Base-by-base conservation (phyloP, 73 alveolate genomes). In the Paramecium sexaurelia region DNA sequence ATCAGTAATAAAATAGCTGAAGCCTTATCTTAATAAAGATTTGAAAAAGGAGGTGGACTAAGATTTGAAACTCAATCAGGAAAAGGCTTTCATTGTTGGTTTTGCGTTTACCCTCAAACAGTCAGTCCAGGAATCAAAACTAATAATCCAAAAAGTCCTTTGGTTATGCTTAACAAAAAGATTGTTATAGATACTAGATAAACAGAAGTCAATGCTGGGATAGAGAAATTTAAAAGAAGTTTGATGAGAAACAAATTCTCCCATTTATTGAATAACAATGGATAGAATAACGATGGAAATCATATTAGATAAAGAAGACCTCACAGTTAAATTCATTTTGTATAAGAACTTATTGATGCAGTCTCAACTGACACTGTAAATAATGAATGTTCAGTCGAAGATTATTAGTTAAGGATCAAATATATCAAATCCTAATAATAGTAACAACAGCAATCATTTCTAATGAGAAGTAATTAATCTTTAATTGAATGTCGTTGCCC, bases 51-150 rank as follows among this genome's bases (percentile, higher is more conserved):
- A 78, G 90, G 71, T 1, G 90, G 90, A 9, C n/a, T 78, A 4
- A 37, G 71, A 43, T 78, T 78, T 24, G 90, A 78, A 78, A 39
- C 75, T 4, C 5, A 41, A 24, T 8, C 35, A 7, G 40, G 55
- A 17, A 78, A 78, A 22, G 90, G 90, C 6, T 78, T 78, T 78
- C 68, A 43, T 19, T 39, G 68, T 24, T 78, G 90, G 90, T 78
- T 78, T 78, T 24, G 26, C 6, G 90, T 78, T 19, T 40, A 41
- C 10, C 43, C 32, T 26, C n/a, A 78, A 40, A 20, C 26, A 6
- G 69, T 78, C 11, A 41, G 36, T 73, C 87, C 90, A 19, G 7
- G 32, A 2, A 27, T 43, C 13, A 43, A 45, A 11, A 8, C 75
- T 8, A 26, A 41, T 13, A 29, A 71, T 35, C 57, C 73, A 17